These are phyloP conservation scores for Didymella glomerata DNA, from an alignment of 2,329 filamentous ascomycete species.

Conservation along the genomic window DNA sequence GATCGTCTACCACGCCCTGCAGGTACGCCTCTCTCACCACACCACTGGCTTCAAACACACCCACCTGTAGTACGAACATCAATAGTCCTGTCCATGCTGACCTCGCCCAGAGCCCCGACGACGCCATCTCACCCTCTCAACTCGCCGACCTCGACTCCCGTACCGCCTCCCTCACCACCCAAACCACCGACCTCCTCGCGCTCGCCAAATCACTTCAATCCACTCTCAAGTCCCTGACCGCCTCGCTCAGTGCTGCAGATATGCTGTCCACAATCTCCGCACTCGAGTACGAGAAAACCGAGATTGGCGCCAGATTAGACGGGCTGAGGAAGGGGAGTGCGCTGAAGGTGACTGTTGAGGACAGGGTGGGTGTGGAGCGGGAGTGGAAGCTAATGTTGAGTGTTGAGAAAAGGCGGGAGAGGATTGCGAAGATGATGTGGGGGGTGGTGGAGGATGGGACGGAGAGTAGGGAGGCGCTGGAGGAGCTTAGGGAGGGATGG, in stretches of 20 bases:
- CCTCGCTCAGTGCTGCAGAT: constrained; percentile 61
- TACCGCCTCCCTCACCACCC: constrained; percentile 57
- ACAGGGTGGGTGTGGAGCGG: constrained; percentile 57
- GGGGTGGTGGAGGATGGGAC: constrained; percentile 57
- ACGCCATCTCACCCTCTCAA: constrained; percentile 58
- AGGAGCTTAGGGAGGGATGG: constrained; percentile 60
- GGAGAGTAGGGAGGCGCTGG: constrained; percentile 56
- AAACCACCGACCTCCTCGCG: constrained; percentile 55
- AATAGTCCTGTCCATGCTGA: neutral
- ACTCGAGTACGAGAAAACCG: constrained; percentile 57
- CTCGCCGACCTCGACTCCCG: constrained; percentile 60
- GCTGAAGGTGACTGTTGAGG: constrained; percentile 58
- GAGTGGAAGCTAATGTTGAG: constrained; percentile 57
- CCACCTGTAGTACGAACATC: neutral
- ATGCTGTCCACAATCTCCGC: constrained; percentile 56
- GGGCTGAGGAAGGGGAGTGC: constrained; percentile 53
- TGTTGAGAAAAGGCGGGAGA: constrained; percentile 54
- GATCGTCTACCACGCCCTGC: constrained; percentile 65
- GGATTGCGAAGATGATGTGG: constrained; percentile 63
- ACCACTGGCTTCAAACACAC: no score
- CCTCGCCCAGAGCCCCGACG: constrained; percentile 57
- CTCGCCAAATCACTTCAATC: constrained; percentile 61
- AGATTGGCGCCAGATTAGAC: constrained; percentile 53
- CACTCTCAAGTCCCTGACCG: constrained; percentile 57
- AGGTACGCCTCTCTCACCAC: constrained; percentile 43